Conservation (phyloP, 2,329 filamentous ascomycete species). For the Colletotrichum orbiculare region DNA sequence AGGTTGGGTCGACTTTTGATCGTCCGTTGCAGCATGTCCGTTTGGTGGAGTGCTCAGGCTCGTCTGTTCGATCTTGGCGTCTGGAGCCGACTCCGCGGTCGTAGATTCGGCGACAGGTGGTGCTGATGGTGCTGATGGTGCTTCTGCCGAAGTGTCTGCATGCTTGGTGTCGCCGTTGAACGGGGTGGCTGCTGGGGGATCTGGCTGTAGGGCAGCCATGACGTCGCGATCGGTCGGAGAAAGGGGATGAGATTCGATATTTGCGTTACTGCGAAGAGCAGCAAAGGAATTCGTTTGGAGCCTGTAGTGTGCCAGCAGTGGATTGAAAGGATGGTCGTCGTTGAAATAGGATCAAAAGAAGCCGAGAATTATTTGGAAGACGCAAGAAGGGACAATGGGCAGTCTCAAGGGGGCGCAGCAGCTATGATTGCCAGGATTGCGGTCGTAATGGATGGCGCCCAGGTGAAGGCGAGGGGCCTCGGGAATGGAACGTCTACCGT, state of each 20-base stretch:
- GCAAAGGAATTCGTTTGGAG: not conserved
- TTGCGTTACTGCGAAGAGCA: not conserved
- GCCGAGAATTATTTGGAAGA: not conserved
- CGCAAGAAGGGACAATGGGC: slow-evolving; percentile 16
- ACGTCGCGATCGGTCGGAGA: slow-evolving; percentile 28
- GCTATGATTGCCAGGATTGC: slow-evolving; percentile 30
- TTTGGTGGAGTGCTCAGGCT: slow-evolving; percentile 3
- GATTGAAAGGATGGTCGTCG: not conserved
- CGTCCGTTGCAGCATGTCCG: slow-evolving; percentile 16
- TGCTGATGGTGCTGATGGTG: not conserved
- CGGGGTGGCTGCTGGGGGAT: slow-evolving; percentile 20
- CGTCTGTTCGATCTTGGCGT: not conserved
- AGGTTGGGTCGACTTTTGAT: not conserved
- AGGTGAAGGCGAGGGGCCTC: not conserved
- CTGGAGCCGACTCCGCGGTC: slow-evolving; percentile 1
- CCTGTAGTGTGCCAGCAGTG: no score
- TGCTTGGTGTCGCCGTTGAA: slow-evolving; percentile 21
- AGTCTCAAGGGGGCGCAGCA: slow-evolving; percentile 30
- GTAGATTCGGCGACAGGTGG: not conserved
- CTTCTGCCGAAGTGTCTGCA: slow-evolving; percentile 1
- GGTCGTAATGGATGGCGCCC: slow-evolving; percentile 5
- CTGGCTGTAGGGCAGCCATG: slow-evolving; percentile 33
- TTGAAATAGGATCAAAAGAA: slow-evolving; percentile 12
- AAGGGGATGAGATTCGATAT: slow-evolving; percentile 6
- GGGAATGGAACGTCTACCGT: not conserved